phyloP scores from a whole-genome alignment of 169 alveolate species.

The Eimeria praecox region DNA sequence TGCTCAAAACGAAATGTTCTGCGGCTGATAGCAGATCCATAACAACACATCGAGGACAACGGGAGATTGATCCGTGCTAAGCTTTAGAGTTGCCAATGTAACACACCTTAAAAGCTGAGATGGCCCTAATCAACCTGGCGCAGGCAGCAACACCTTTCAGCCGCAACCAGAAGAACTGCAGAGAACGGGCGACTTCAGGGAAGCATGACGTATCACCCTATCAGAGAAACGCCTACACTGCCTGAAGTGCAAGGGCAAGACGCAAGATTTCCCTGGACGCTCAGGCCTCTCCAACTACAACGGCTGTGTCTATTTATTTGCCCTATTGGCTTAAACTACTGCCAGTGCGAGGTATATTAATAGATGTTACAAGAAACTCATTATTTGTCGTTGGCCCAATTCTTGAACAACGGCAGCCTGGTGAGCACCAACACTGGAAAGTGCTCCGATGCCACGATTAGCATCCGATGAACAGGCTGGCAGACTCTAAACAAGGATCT shows the following conservation, averaged over 20 bases:
- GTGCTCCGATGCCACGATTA: neutral
- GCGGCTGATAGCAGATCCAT: no score
- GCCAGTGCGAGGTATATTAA: neutral
- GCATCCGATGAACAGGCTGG: neutral
- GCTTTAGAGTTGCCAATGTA: no score
- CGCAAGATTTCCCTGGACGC: neutral
- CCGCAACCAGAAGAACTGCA: no score
- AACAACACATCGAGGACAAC: no score
- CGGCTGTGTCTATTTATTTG: neutral
- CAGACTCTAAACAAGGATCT: neutral
- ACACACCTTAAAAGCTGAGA: no score
- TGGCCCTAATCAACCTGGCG: no score
- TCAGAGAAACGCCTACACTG: no score
- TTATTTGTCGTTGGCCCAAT: neutral
- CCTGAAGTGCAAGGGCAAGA: neutral
- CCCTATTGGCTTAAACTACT: neutral
- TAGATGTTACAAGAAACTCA: neutral
- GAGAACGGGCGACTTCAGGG: neutral
- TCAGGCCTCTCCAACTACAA: neutral
- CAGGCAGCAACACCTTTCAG: no score
- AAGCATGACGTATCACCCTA: neutral
- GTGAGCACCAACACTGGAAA: neutral
- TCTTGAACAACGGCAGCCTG: neutral
- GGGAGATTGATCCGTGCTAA: no score
- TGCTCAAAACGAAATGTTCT: no score